Base-by-base conservation (phyloP, 192 early-diverging fungal species). In the Backusella australiensis region DNA sequence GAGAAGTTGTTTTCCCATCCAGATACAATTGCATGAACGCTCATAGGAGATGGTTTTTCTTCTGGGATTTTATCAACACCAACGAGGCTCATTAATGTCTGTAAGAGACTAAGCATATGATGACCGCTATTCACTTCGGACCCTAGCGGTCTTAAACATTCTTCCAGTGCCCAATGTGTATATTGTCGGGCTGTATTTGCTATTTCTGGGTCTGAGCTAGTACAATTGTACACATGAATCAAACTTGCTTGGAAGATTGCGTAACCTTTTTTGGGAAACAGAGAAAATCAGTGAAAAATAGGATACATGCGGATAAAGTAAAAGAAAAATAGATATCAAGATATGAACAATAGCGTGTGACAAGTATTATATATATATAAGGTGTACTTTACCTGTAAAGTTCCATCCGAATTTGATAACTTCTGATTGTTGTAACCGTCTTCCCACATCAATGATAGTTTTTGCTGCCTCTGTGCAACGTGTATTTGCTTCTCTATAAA, bases 171-270 rank as follows among this genome's bases (percentile, higher is more conserved):
- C 56, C 56, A 19, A 75, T 70, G 32, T 42, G 32, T 17, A 75
- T 36, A 17, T 69, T 52, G 34, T 53, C 65, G 34, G 5, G 75
- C 72, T 63, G 53, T 63, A 7, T 46, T 23, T 17, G 73, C 76
- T 59, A 78, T 59, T n/a, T 59, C 76, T 46, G 65, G 32, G 7
- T 77, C 69, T 5, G 26, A 35, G 21, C 44, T 75, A 11, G 76
- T 75, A n/a, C 76, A 77, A 53, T 81, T 69, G 66, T 75, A 78
- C 4, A 78, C 67, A 56, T 81, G 80, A 34, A 78, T 71, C 26
- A 81, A 42, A 19, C 53, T 69, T 14, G 80, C 72, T 67, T 81
- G 80, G 38, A 78, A 78, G 7, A 81, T 46, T 32, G 80, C 52
- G 42, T 66, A 75, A 17, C 49, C 73, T 74, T 23, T 73, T 26